These are phyloP conservation scores for Termitomyces sp. DNA, from an alignment of 1,284 basidiomycete species.

Conservation along the genomic window DNA sequence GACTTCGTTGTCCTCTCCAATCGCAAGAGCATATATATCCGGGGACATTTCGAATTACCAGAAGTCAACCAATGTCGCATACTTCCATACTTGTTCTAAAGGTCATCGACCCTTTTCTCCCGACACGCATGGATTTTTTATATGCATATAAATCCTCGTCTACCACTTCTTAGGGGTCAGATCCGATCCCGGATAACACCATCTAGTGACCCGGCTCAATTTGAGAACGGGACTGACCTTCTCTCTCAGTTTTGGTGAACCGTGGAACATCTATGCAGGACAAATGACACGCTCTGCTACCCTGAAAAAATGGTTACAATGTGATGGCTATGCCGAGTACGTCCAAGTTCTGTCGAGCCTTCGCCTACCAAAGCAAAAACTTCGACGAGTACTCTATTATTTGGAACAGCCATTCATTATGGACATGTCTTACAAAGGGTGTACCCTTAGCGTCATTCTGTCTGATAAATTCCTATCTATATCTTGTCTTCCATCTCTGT, in stretches of 20 bases:
- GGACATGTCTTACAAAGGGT: background rate
- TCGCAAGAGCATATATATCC: background rate
- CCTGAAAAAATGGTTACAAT: background rate
- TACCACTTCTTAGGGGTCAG: background rate
- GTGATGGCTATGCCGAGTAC: background rate
- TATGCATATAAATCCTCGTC: background rate
- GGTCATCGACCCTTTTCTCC: background rate
- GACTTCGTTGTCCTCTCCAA: background rate
- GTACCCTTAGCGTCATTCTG: background rate
- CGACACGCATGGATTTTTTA: background rate
- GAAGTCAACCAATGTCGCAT: background rate
- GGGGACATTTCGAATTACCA: background rate
- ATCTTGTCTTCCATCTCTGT: too few species aligned
- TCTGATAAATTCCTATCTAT: background rate
- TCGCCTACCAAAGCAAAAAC: background rate
- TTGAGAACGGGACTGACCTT: background rate
- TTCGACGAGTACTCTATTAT: background rate
- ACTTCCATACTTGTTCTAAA: rapidly evolving
- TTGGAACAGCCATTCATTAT: constrained; percentile 3
- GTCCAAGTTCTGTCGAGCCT: background rate
- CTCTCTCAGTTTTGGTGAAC: background rate
- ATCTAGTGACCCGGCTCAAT: background rate
- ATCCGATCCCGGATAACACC: background rate
- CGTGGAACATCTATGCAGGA: background rate
- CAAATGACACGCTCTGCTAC: background rate